Base-by-base conservation (phyloP, 768 basidiomycete species). In the Kwoniella europaea region DNA sequence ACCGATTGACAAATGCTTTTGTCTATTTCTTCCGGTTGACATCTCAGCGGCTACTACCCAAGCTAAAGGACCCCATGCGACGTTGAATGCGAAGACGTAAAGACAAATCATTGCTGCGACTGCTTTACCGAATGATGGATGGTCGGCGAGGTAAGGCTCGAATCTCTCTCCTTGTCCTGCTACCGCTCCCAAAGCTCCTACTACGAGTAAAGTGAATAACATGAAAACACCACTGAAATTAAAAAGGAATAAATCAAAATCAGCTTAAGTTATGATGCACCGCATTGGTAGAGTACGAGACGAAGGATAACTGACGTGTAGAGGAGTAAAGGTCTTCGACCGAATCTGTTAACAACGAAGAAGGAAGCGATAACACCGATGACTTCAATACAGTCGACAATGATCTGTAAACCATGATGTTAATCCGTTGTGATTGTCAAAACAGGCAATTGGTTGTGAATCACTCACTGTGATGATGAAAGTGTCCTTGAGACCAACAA, bases 51-150 rank as follows among this genome's bases (percentile, higher is more conserved):
- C 67, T 55, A 79, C 74, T 50, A 74, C 72, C 79, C 79, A 80
- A 50, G 79, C 81, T 13, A 82, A 62, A 20, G 77, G 77, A 50
- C 82, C 82, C 82, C 82, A 83, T 4, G 79, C 81, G 50, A 82
- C 69, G 74, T 84, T 84, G 78, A 84, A 84, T 2, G 76, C 77
- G 56, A 82, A 84, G 42, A 84, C 74, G 67, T 79, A 80, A 10
- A 82, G 74, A 66, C 78, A 79, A 65, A 82, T 79, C 77, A 82
- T 79, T n/a, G 80, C 77, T 22, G 80, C 82, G 27, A 81, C 73
- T 35, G 79, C 82, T 35, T 79, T 75, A 62, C 76, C 74, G 24
- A 78, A 65, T 3, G 72, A 46, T 18, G 64, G 69, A 64, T 78
- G 76, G 16, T 62, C 68, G 20, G 64, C 68, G 42, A 78, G 67